A percentile compares a stretch with the other conserved stretches of the same genome.
Evolutionary conservation across 805 yeast genomes (phyloP).

Genomic region (Dipodascopsis uninucleata): DNA sequence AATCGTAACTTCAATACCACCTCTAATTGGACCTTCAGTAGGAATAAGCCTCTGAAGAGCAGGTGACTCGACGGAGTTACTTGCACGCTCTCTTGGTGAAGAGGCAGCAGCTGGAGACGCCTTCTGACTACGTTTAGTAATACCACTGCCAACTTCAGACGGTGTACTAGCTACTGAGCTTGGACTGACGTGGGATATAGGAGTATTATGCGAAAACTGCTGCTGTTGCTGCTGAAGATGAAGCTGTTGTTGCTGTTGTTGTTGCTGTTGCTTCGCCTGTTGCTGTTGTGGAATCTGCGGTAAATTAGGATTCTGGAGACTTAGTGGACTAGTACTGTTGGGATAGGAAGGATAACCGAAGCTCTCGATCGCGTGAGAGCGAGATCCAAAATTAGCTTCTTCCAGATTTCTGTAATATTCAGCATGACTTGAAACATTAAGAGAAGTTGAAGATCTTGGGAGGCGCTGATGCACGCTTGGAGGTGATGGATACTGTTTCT

Average conservation of each 20-base stretch:
- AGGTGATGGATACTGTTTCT: conserved; percentile 1
- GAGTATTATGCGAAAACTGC: no score
- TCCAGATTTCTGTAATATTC: conserved; percentile 9
- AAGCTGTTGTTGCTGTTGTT: not conserved
- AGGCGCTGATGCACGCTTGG: no score
- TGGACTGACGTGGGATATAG: no score
- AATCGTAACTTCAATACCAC: conserved; percentile 92
- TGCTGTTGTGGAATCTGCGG: not conserved
- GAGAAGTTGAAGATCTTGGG: no score
- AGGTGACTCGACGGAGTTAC: conserved; percentile 40
- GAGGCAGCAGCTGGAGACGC: conserved; percentile 1
- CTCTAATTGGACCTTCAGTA: conserved; percentile 90
- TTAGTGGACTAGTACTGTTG: conserved; percentile 18
- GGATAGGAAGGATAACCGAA: conserved; percentile 24
- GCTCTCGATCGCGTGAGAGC: conserved; percentile 23
- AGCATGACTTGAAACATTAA: no score
- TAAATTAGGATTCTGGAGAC: conserved; percentile 6
- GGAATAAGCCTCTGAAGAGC: conserved; percentile 85
- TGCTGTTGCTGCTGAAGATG: no score
- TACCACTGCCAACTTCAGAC: no score
- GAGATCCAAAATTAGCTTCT: conserved; percentile 18
- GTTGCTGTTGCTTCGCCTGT: not conserved
- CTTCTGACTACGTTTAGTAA: conserved; percentile 29
- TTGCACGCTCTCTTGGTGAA: no score
- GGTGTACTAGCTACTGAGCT: no score